Evolutionary conservation across 495 filamentous ascomycete genomes (phyloP).

Genomic region (Trichoderma virens): DNA sequence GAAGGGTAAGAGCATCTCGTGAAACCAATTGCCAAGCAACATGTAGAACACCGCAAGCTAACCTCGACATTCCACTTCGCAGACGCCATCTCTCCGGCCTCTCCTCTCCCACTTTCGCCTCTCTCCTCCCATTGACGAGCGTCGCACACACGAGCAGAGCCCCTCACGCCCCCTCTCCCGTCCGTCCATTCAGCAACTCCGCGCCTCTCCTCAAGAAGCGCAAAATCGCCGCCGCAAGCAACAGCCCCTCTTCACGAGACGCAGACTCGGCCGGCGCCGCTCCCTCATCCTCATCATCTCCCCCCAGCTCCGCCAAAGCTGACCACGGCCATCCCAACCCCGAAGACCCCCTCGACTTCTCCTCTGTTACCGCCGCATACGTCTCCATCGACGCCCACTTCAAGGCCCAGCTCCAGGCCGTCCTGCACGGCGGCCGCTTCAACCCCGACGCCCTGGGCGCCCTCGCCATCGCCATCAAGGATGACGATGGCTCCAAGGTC

Average conservation of each 20-base stretch:
- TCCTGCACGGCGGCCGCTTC: slow-evolving; percentile 37
- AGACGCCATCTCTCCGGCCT: background rate
- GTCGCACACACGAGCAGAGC: background rate
- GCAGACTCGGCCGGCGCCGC: background rate
- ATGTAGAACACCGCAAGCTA: background rate
- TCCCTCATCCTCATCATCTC: background rate
- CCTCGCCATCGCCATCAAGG: slow-evolving; percentile 5
- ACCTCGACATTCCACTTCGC: background rate
- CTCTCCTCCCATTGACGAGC: background rate
- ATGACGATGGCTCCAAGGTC: background rate
- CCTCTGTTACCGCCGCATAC: slow-evolving; percentile 53
- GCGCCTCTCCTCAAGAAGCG: slow-evolving; percentile 9
- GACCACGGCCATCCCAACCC: slow-evolving; percentile 21
- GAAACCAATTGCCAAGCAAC: background rate
- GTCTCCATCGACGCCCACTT: slow-evolving; percentile 47
- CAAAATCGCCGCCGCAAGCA: slow-evolving; percentile 4
- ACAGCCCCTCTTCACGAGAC: slow-evolving; percentile 10
- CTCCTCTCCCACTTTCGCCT: background rate
- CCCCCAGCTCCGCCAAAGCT: slow-evolving; percentile 3
- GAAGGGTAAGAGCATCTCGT: background rate
- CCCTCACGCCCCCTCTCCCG: background rate
- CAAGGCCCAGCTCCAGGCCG: slow-evolving; percentile 55
- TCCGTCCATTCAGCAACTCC: slow-evolving; percentile 6
- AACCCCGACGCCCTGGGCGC: slow-evolving; percentile 10
- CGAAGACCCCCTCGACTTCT: slow-evolving; percentile 62